Evolutionary conservation across 2,329 filamentous ascomycete species (phyloP).

Genomic region (Westerdykella sp.): DNA sequence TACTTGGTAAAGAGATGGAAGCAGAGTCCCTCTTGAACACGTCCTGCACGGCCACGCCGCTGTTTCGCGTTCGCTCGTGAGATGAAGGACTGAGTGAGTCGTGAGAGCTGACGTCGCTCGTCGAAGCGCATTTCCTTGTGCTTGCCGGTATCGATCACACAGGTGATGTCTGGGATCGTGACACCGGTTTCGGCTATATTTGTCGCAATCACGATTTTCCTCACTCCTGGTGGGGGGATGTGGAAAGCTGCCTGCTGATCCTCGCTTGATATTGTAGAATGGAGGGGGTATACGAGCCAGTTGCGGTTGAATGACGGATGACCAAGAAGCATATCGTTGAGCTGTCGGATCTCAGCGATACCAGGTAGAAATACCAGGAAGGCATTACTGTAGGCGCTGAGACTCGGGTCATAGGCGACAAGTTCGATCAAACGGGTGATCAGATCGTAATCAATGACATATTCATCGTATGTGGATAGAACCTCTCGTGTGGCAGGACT

Average conservation of each 20-base stretch:
- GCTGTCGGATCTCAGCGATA: slow-evolving; percentile 80
- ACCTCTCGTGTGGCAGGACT: slow-evolving; percentile 69
- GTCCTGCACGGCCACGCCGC: slow-evolving; percentile 83
- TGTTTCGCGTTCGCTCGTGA: slow-evolving; percentile 95
- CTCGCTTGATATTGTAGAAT: slow-evolving; percentile 91
- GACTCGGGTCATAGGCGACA: slow-evolving; percentile 64
- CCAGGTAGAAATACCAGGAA: slow-evolving; percentile 93
- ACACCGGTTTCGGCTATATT: slow-evolving; percentile 99
- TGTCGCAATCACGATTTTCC: slow-evolving; percentile 93
- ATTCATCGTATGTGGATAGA: slow-evolving; percentile 76
- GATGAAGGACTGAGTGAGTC: slow-evolving; percentile 90
- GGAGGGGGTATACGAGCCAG: slow-evolving; percentile 85
- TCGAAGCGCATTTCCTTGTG: slow-evolving; percentile 98
- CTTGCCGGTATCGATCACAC: slow-evolving; percentile 93
- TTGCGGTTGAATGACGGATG: slow-evolving; percentile 67
- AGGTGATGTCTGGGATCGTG: slow-evolving; percentile 95
- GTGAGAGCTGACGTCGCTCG: slow-evolving; percentile 82
- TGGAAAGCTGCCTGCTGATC: slow-evolving; percentile 93
- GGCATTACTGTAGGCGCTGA: slow-evolving; percentile 73
- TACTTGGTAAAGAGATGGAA: slow-evolving; percentile 93
- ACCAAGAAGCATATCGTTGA: slow-evolving; percentile 78
- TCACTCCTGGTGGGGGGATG: slow-evolving; percentile 69
- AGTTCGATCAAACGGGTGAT: slow-evolving; percentile 71
- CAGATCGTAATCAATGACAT: slow-evolving; percentile 82
- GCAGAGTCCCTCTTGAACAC: slow-evolving; percentile 90